A percentile compares a stretch with the other conserved stretches of the same genome.
Evolutionary conservation across 2,329 filamentous ascomycete genomes (phyloP).

Genomic region (Epichloe festucae): DNA sequence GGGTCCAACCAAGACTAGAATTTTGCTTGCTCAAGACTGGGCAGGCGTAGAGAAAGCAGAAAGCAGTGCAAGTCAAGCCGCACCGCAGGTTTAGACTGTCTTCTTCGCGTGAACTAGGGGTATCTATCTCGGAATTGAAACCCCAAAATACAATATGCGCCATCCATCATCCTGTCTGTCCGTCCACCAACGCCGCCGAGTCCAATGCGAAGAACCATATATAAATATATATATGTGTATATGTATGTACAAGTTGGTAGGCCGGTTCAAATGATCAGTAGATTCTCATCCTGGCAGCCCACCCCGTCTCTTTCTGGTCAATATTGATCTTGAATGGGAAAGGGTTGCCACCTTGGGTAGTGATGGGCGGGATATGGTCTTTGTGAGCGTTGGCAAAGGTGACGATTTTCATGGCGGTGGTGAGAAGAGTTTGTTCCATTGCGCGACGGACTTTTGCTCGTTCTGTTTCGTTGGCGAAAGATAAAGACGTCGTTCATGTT

Average conservation of each 20-base stretch:
- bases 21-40: too few species aligned
- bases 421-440: slow-evolving; percentile 81
- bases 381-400: slow-evolving; percentile 78
- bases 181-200: background rate
- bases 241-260: too few species aligned
- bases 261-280: slow-evolving; percentile 30
- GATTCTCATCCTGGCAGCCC: slow-evolving; percentile 68
- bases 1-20: too few species aligned
- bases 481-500: background rate
- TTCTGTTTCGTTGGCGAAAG: slow-evolving; percentile 37
- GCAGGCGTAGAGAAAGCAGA: background rate
- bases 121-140: slow-evolving; percentile 1
- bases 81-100: background rate
- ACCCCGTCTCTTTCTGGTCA: slow-evolving; percentile 65
- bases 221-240: background rate
- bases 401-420: slow-evolving; percentile 81
- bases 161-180: background rate
- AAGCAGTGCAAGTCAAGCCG: background rate
- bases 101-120: slow-evolving; percentile 1
- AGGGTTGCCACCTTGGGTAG: slow-evolving; percentile 82
- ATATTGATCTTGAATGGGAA: slow-evolving; percentile 91
- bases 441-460: slow-evolving; percentile 77
- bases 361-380: slow-evolving; percentile 94
- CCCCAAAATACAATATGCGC: background rate
- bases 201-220: background rate